Evolutionary conservation across 2,329 filamentous ascomycete species (phyloP).

Genomic region (Fusarium sp.): DNA sequence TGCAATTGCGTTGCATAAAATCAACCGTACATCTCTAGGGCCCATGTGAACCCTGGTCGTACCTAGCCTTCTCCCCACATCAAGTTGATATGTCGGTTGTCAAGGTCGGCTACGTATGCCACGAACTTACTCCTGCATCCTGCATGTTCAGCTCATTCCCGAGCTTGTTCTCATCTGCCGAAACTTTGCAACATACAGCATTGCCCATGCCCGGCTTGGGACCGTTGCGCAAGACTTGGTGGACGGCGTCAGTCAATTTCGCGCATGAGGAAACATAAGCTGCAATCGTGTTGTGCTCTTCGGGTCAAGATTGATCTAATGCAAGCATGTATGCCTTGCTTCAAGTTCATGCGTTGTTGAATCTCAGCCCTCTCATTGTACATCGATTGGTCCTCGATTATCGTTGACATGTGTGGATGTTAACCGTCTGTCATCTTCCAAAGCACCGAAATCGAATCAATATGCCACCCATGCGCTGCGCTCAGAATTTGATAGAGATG

Average conservation of each 20-base stretch:
- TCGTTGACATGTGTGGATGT: not conserved
- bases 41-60: slow-evolving; percentile 23
- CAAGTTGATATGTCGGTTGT: slow-evolving; percentile 10
- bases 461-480: slow-evolving; percentile 9
- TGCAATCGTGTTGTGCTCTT: slow-evolving; percentile 18
- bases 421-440: not conserved
- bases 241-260: not conserved
- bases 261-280: slow-evolving; percentile 14
- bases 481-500: slow-evolving; percentile 79
- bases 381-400: not conserved
- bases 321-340: slow-evolving; percentile 3
- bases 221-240: not conserved
- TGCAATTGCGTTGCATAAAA: slow-evolving; percentile 36
- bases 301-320: slow-evolving; percentile 15
- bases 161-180: slow-evolving; percentile 6
- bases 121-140: not conserved
- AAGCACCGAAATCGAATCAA: not conserved
- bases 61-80: slow-evolving; percentile 9
- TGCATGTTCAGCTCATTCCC: not conserved
- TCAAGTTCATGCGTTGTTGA: slow-evolving; percentile 10
- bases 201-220: not conserved
- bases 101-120: not conserved
- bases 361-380: slow-evolving; percentile 1
- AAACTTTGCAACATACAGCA: not conserved
- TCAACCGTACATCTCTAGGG: slow-evolving; percentile 32